These are phyloP conservation scores for Orbilia oligospora DNA, from an alignment of 2,329 filamentous ascomycete species.

Conservation along the genomic window DNA sequence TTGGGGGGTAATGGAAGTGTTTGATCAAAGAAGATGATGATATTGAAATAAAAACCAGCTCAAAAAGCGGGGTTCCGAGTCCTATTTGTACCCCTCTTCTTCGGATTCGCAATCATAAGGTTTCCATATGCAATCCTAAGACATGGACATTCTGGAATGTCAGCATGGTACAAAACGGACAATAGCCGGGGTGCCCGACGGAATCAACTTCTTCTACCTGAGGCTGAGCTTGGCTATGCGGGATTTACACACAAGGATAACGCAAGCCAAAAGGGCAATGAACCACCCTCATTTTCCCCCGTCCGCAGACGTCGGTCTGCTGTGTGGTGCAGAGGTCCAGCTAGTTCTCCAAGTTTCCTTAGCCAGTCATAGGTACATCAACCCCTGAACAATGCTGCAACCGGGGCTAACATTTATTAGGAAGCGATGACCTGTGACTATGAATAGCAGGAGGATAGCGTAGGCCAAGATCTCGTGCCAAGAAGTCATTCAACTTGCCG, in stretches of 20 bases:
- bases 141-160: slow-evolving; percentile 55
- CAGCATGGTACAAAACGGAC: slow-evolving; percentile 55
- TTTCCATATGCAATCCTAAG: slow-evolving; percentile 18
- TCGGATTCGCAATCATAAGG: slow-evolving; percentile 48
- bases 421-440: slow-evolving; percentile 50
- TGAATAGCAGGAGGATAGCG: slow-evolving; percentile 47
- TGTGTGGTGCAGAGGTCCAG: slow-evolving; percentile 4
- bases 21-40: slow-evolving; percentile 45
- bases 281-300: slow-evolving; percentile 35
- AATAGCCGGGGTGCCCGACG: slow-evolving; percentile 58
- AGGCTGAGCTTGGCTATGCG: slow-evolving; percentile 61
- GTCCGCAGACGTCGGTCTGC: slow-evolving; percentile 32
- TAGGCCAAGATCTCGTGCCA: slow-evolving; percentile 54
- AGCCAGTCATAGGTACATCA: slow-evolving; percentile 32
- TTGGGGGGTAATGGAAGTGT: not conserved
- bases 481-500: slow-evolving; percentile 34
- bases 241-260: slow-evolving; percentile 59
- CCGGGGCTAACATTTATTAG: slow-evolving; percentile 37
- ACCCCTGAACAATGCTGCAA: slow-evolving; percentile 41
- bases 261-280: slow-evolving; percentile 60
- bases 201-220: slow-evolving; percentile 25
- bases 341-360: slow-evolving; percentile 3
- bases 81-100: slow-evolving; percentile 60
- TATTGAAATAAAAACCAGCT: slow-evolving; percentile 20
- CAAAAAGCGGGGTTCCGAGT: slow-evolving; percentile 52